These are phyloP conservation scores for Tagetes erecta DNA, from an alignment of 129 eudicot species.

Conservation along the genomic window DNA sequence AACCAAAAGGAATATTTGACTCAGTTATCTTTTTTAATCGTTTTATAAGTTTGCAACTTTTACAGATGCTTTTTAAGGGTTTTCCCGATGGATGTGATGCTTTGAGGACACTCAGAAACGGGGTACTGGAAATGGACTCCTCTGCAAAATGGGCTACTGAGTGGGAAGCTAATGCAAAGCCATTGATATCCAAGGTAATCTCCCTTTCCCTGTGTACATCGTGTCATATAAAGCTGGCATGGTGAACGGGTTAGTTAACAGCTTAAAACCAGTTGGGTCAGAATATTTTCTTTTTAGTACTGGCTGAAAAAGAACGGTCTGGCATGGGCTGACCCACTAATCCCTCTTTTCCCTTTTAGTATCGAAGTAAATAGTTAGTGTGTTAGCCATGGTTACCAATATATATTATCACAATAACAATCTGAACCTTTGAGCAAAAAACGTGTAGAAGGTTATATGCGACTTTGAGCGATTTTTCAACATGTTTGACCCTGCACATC, in stretches of 20 bases:
- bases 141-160: constrained; percentile 83
- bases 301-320: not conserved
- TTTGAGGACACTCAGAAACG: constrained; percentile 53
- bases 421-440: not conserved
- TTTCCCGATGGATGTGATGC: constrained; percentile 69
- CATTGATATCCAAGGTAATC: constrained; percentile 73
- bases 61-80: constrained; percentile 87
- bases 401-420: not conserved
- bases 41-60: not conserved
- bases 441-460: not conserved
- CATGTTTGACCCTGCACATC: not conserved
- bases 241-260: constrained; percentile 4
- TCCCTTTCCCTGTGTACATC: constrained; percentile 8
- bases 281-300: not conserved
- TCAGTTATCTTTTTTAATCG: not conserved
- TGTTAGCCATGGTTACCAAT: not conserved
- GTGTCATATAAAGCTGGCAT: not conserved
- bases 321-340: not conserved
- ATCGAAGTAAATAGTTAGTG: not conserved
- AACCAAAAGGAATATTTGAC: not conserved
- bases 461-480: not conserved
- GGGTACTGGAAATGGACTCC: constrained; percentile 57
- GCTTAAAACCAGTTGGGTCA: not conserved
- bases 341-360: not conserved
- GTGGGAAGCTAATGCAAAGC: constrained; percentile 91